Percentiles rank a stretch among this genome's conserved stretches.
These are phyloP conservation scores for Nannizzia gypsea DNA, from an alignment of 2,329 filamentous ascomycete species.

Conservation along the genomic window DNA sequence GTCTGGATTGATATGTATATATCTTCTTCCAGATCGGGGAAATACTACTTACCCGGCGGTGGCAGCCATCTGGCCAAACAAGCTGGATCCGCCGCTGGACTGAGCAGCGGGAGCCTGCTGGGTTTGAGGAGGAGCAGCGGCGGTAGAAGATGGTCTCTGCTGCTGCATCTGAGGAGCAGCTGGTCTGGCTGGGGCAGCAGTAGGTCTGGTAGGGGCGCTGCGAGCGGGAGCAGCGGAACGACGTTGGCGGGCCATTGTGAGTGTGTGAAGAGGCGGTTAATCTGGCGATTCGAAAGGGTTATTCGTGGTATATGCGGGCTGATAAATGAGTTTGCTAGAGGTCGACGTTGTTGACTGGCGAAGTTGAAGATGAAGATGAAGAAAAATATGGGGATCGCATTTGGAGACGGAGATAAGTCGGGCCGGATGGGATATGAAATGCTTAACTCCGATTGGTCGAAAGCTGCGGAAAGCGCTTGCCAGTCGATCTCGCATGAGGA, in stretches of 20 bases:
- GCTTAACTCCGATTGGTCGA: background rate
- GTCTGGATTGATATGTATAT: background rate
- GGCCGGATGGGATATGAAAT: background rate
- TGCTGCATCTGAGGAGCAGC: conserved; percentile 40
- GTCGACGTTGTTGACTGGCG: background rate
- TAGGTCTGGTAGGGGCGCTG: conserved; percentile 55
- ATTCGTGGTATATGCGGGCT: background rate
- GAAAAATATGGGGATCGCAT: background rate
- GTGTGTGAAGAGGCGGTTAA: background rate
- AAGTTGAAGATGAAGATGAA: background rate
- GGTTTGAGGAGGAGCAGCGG: conserved; percentile 37
- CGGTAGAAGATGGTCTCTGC: conserved; percentile 58
- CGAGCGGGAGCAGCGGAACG: conserved; percentile 44
- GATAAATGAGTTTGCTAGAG: too few relatives aligned
- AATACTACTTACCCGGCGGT: conserved; percentile 75
- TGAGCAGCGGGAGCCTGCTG: conserved; percentile 40
- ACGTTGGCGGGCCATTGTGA: conserved; percentile 66
- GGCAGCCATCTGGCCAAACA: conserved; percentile 94
- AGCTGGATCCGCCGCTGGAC: conserved; percentile 58
- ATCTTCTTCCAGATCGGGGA: conserved; percentile 3
- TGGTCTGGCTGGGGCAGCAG: conserved; percentile 46
- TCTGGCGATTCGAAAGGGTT: background rate
- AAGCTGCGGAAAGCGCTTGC: background rate
- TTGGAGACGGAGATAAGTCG: background rate
- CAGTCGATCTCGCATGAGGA: background rate